Evolutionary conservation across 306 rosid genomes (phyloP), one percentile per base, ranked within the genome.

Genomic region (Calophaca sinica): DNA sequence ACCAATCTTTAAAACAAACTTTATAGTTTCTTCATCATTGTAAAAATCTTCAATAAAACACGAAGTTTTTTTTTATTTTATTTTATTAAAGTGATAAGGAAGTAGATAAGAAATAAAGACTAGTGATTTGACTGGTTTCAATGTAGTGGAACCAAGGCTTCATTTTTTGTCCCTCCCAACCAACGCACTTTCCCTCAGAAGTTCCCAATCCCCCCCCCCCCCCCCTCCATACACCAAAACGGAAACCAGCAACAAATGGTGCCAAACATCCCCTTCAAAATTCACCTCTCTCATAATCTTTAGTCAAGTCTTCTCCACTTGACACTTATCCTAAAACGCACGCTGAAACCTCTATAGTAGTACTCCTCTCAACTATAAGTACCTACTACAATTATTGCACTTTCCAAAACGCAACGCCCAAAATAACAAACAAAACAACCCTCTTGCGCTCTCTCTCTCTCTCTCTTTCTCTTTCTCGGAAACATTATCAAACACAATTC

Each of bases 281-380:
- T 11, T 13, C 32, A 41, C 33, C 64, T 32, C 62, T 57, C 45
- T 29, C 26, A 11, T 36, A 32, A 33, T 33, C 38, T 9, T 8
- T 9, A 14, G 48, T 73, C 46, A 57, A 62, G 70, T 48, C 75
- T 55, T 55, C 45, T 35, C 45, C 67, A 59, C 15, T 62, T 33
- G 2, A 65, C 33, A 9, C 82, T 78, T 78, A 73, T 78, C 83
- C 80, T 36, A 60, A 62, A 15, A 71, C 55, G 36, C 26, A 20
- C 26, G 26, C 53, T 46, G 10, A 67, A 60, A 60, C 54, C 48
- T 64, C 36, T 31, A n/a, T 15, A 20, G 26, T 20, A 20, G n/a
- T 49, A 20, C 72, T 11, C 60, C 44, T 15, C 68, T 70, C 81
- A 65, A 50, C 76, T 63, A 83, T 75, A 75, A 83, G 68, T 52